Percentiles rank a stretch among this genome's conserved stretches.
Evolutionary conservation across 73 alveolate genomes (phyloP).

Genomic region (Tetrahymena borealis): DNA sequence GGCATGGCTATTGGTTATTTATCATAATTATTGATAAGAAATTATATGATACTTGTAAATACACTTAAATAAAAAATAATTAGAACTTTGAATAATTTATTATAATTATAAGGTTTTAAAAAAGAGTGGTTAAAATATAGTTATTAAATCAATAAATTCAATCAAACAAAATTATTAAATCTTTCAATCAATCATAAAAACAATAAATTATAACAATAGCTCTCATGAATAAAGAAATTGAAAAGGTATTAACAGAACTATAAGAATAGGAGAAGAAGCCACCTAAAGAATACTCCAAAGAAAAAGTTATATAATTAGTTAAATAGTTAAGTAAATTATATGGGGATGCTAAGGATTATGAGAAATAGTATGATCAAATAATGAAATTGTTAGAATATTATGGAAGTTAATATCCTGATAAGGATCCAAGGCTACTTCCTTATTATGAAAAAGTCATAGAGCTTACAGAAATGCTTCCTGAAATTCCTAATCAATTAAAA

Average conservation of each 20-base stretch:
- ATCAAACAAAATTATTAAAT: background rate
- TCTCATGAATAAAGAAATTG: background rate
- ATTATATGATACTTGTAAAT: too few species aligned
- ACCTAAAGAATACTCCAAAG: background rate
- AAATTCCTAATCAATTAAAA: background rate
- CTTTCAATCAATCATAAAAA: background rate
- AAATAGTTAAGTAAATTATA: background rate
- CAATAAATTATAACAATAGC: background rate
- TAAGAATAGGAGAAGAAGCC: background rate
- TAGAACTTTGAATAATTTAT: too few species aligned
- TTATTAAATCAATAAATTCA: background rate
- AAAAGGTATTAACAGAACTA: background rate
- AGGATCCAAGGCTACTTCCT: background rate
- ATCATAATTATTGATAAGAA: too few species aligned
- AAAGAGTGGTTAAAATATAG: too few species aligned
- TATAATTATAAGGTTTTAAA: too few species aligned
- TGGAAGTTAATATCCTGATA: background rate
- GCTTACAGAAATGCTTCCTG: background rate
- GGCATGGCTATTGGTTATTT: too few species aligned
- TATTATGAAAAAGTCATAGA: background rate
- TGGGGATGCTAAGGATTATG: background rate
- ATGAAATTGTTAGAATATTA: background rate
- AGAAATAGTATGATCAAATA: background rate
- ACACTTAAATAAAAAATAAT: too few species aligned
- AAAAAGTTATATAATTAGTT: background rate